phyloP scores from a whole-genome alignment of 768 basidiomycete genomes.

The Mycena pura region DNA sequence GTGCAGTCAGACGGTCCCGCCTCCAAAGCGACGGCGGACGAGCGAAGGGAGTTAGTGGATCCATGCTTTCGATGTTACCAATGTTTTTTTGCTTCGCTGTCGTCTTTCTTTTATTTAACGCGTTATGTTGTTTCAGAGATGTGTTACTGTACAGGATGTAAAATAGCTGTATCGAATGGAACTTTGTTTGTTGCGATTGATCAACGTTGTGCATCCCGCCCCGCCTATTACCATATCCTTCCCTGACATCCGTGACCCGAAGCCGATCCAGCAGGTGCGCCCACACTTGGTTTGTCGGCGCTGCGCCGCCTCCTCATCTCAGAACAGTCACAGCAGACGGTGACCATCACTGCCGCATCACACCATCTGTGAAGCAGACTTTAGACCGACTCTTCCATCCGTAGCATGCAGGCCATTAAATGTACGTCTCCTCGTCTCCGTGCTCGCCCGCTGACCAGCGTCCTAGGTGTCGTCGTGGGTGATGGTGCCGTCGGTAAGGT shows the following conservation, averaged over 20 bases:
- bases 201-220: not conserved
- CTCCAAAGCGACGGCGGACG: slow-evolving; percentile 16
- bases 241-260: too few species aligned
- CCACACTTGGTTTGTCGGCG: not conserved
- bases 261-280: too few species aligned
- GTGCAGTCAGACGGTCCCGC: slow-evolving; percentile 23
- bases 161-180: not conserved
- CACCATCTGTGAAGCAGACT: slow-evolving; percentile 27
- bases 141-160: not conserved
- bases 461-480: slow-evolving; percentile 93
- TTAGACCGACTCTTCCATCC: slow-evolving; percentile 21
- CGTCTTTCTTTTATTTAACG: not conserved
- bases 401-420: slow-evolving; percentile 92
- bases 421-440: slow-evolving; percentile 54
- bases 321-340: slow-evolving; percentile 4
- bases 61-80: slow-evolving; percentile 44
- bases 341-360: slow-evolving; percentile 7
- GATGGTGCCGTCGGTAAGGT: slow-evolving; percentile 99
- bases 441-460: slow-evolving; percentile 37
- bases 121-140: not conserved
- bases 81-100: slow-evolving; percentile 19
- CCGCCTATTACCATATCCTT: not conserved
- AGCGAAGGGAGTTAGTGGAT: not conserved
- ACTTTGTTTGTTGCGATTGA: not conserved
- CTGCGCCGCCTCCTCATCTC: not conserved